phyloP scores from a whole-genome alignment of 345 rosid species.

The Sonneratia caseolaris region DNA sequence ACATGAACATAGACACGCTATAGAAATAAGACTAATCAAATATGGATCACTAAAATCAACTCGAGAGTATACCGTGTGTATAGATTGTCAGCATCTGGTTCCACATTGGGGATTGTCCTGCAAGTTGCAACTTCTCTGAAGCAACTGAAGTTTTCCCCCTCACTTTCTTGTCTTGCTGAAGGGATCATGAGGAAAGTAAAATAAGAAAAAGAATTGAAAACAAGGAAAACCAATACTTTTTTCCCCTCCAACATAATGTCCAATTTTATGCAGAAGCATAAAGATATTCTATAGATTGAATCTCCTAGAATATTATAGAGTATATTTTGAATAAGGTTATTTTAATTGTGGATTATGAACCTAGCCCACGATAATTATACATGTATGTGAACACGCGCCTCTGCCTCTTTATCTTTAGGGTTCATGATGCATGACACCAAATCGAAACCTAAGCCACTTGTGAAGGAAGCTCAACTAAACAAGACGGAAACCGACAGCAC shows the following conservation, averaged over 20 bases:
- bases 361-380: no score
- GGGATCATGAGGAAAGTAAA: background rate
- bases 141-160: background rate
- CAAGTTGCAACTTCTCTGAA: background rate
- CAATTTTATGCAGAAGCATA: no score
- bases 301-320: no score
- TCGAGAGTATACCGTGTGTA: background rate
- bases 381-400: no score
- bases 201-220: background rate
- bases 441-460: background rate
- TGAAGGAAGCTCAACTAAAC: background rate
- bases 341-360: no score
- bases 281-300: no score
- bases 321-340: no score
- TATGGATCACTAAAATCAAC: background rate
- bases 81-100: background rate
- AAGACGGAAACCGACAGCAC: no score
- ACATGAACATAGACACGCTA: no score
- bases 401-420: no score
- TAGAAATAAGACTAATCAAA: no score
- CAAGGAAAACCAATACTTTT: background rate
- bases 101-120: background rate
- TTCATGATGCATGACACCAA: background rate
- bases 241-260: background rate
- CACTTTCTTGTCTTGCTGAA: background rate